Evolutionary conservation across 1,284 basidiomycete species (phyloP).

Genomic region (Cerioporus squamosus): DNA sequence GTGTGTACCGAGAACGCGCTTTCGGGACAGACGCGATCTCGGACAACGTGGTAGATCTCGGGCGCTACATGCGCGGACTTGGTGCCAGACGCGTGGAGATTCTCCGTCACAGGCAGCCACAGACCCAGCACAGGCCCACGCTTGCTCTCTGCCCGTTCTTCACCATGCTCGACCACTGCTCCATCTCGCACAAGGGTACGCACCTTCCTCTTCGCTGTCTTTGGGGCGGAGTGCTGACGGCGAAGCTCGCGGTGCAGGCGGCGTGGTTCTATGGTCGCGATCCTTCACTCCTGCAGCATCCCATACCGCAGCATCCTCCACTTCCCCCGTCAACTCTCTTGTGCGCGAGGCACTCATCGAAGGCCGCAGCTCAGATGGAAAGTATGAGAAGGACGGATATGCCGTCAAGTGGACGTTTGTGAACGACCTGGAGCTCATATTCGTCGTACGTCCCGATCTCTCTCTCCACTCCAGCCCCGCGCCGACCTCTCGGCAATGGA

Average conservation of each 20-base stretch:
- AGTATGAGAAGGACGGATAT: conserved; percentile 91
- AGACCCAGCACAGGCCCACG: not conserved
- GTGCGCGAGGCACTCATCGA: conserved; percentile 92
- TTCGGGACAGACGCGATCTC: not conserved
- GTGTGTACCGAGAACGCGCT: not conserved
- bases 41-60: conserved; percentile 3
- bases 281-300: conserved; percentile 89
- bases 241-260: conserved; percentile 55
- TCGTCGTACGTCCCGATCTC: conserved; percentile 69
- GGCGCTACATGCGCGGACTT: not conserved
- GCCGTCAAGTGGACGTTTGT: conserved; percentile 92
- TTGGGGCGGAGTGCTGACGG: not conserved
- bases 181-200: conserved; percentile 86
- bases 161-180: conserved; percentile 85
- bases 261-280: conserved; percentile 90
- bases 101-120: not conserved
- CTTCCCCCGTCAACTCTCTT: conserved; percentile 89
- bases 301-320: conserved; percentile 71
- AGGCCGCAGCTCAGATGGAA: conserved; percentile 75
- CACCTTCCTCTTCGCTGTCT: not conserved
- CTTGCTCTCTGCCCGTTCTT: not conserved
- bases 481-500: too few species aligned
- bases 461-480: not conserved
- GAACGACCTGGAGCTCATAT: conserved; percentile 93
- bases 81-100: not conserved